Percentiles rank a stretch among this genome's conserved stretches.
These are phyloP conservation scores for Pulveroboletus sp. DNA, from an alignment of 768 basidiomycete species.

Conservation along the genomic window DNA sequence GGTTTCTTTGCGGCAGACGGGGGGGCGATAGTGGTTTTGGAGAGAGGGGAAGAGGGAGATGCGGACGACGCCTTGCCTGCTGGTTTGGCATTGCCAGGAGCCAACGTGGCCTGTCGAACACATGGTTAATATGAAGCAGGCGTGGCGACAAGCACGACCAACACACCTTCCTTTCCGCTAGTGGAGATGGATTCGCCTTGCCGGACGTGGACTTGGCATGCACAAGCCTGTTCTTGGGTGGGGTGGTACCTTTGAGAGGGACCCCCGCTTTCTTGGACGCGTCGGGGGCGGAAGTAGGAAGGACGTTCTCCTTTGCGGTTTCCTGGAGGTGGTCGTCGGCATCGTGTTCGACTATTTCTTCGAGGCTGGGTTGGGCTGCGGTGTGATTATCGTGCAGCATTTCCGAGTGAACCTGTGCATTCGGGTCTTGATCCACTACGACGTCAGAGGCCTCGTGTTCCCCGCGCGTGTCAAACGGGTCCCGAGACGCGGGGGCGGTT, in stretches of 20 bases:
- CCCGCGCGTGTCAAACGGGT: slow-evolving; percentile 25
- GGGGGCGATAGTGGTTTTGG: slow-evolving; percentile 26
- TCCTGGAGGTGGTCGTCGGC: slow-evolving; percentile 16
- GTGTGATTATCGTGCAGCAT: slow-evolving; percentile 20
- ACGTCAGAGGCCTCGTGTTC: slow-evolving; percentile 40
- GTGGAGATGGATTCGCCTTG: slow-evolving; percentile 51
- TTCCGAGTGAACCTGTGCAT: slow-evolving; percentile 17
- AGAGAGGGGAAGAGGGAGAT: slow-evolving; percentile 30
- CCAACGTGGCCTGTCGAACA: slow-evolving; percentile 58
- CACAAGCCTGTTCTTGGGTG: slow-evolving; percentile 34
- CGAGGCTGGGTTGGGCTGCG: slow-evolving; percentile 13
- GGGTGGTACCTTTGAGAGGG: slow-evolving; percentile 26
- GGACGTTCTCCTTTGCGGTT: slow-evolving; percentile 23
- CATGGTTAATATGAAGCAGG: slow-evolving; percentile 27
- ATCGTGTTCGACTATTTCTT: slow-evolving; percentile 15
- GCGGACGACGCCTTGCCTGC: slow-evolving; percentile 40
- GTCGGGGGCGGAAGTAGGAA: slow-evolving; percentile 15
- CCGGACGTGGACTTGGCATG: slow-evolving; percentile 41
- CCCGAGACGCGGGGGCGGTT: slow-evolving; percentile 18
- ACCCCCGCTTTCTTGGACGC: slow-evolving; percentile 25
- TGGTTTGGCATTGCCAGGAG: slow-evolving; percentile 51
- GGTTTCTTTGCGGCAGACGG: slow-evolving; percentile 30
- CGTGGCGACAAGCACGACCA: slow-evolving; percentile 14
- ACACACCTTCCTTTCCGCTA: slow-evolving; percentile 68
- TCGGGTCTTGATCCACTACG: slow-evolving; percentile 29